These are phyloP conservation scores for Asparagopsis taxiformis DNA, from an alignment of 31 red algal genomes.

Conservation along the genomic window DNA sequence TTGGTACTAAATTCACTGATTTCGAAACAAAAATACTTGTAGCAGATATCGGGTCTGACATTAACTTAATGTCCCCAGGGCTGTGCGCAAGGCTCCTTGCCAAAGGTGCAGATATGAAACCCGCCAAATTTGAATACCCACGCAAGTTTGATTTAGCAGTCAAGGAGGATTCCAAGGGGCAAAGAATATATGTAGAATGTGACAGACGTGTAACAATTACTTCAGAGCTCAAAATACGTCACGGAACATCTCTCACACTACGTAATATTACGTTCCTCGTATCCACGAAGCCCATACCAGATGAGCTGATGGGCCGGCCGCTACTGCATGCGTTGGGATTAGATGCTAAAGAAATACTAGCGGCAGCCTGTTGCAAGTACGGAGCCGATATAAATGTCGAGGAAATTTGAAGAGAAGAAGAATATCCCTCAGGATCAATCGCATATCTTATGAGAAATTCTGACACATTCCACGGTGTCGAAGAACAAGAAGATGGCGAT, in stretches of 20 bases:
- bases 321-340: constrained; percentile 4
- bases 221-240: constrained; percentile 4
- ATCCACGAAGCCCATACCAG: background rate
- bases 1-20: too few species aligned
- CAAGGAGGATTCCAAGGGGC: background rate
- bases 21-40: too few species aligned
- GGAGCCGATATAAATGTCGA: background rate
- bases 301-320: constrained; percentile 5
- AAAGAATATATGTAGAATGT: background rate
- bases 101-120: background rate
- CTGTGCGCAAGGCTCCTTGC: background rate
- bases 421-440: background rate
- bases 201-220: background rate
- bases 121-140: background rate
- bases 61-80: background rate
- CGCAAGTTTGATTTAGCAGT: background rate
- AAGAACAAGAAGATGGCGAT: background rate
- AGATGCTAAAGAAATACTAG: background rate
- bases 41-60: background rate
- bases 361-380: background rate
- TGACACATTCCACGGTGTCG: constrained; percentile 6
- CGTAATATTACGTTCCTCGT: constrained; percentile 3
- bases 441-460: background rate
- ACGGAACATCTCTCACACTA: constrained; percentile 3
- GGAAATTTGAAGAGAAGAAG: background rate